Evolutionary conservation across 1,284 basidiomycete species (phyloP), one percentile per base, ranked within the genome.

Genomic region (Garcileccinum viscosum): DNA sequence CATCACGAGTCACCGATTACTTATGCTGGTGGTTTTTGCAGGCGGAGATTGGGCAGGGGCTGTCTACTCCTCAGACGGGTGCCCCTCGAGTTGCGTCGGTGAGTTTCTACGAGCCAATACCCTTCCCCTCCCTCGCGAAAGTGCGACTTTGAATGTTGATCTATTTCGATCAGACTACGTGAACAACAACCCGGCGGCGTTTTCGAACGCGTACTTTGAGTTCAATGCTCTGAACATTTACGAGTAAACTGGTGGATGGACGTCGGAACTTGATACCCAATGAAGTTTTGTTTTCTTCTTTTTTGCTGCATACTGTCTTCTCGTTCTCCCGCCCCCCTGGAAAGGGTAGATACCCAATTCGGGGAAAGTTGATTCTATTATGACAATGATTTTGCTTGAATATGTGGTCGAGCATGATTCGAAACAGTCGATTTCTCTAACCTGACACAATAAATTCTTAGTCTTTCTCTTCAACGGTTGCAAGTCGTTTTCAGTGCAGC

Each of bases 21-120:
- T 30, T 47, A 44, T 32, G 12, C 24, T 35, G 22, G 32, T 60
- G 22, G 17, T 56, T 35, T 30, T 42, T 33, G 19, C 30, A 82
- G 82, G 84, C 64, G 84, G 85, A 32, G 80, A 83, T 67, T 84
- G 83, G 82, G 84, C 85, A 56, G 84, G 84, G 2, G 53, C 66
- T 4, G 73, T 74, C 42, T 84, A 81, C 66, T 47, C 67, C 33
- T 33, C 70, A 2, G 72, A 77, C 58, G 77, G 75, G 40, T 84
- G 82, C 62, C 81, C 83, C 5, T 74, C 72, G 7, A 76, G 68
- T 24, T 81, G 77, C 40, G 70, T 77, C 38, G 77, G 82, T 82
- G 64, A 79, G 82, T 59, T n/a, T 24, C 38, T 30, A 56, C 27
- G 9, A 30, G 27, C 50, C 22, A 9, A 59, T 59, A 15, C 22